phyloP scores from a whole-genome alignment of 768 basidiomycete species.

The Auriscalpium microsporum region DNA sequence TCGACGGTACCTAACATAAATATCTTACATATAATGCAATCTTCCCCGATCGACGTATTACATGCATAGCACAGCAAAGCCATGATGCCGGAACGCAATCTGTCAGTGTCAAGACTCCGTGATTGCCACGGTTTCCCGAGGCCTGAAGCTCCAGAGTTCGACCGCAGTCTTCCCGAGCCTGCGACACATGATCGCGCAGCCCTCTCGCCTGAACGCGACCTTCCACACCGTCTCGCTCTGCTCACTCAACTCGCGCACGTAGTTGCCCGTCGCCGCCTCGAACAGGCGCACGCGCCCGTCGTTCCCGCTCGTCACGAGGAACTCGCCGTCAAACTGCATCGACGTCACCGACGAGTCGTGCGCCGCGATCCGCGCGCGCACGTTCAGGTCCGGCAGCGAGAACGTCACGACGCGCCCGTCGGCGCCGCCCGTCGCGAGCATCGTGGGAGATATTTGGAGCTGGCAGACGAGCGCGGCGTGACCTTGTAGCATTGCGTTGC shows the following conservation, averaged over 20 bases:
- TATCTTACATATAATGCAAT: too few relatives aligned
- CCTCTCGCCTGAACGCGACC: slow-evolving; percentile 63
- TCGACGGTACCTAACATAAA: too few relatives aligned
- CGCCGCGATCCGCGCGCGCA: slow-evolving; percentile 65
- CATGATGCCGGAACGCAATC: too few relatives aligned
- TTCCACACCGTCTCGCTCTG: slow-evolving; percentile 84
- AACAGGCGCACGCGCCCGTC: slow-evolving; percentile 77
- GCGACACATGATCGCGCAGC: slow-evolving; percentile 75
- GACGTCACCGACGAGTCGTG: slow-evolving; percentile 85
- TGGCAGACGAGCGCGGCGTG: slow-evolving; percentile 16
- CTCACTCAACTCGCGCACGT: slow-evolving; percentile 71
- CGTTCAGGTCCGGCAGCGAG: slow-evolving; percentile 14
- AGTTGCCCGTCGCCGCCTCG: slow-evolving; percentile 53
- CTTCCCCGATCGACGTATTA: too few relatives aligned
- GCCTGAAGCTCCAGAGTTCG: slow-evolving; percentile 76
- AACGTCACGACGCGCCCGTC: slow-evolving; percentile 82
- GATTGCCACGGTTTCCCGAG: slow-evolving; percentile 22
- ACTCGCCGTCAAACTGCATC: slow-evolving; percentile 77
- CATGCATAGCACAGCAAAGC: too few relatives aligned
- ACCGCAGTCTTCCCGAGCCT: slow-evolving; percentile 75
- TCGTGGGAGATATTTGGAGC: slow-evolving; percentile 36
- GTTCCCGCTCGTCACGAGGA: slow-evolving; percentile 78
- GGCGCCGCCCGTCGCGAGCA: slow-evolving; percentile 86
- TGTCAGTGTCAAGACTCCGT: too few relatives aligned
- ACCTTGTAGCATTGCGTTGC: slow-evolving; percentile 13